Base-by-base conservation (phyloP, 2,329 filamentous ascomycete species). In the Monilinia laxa region DNA sequence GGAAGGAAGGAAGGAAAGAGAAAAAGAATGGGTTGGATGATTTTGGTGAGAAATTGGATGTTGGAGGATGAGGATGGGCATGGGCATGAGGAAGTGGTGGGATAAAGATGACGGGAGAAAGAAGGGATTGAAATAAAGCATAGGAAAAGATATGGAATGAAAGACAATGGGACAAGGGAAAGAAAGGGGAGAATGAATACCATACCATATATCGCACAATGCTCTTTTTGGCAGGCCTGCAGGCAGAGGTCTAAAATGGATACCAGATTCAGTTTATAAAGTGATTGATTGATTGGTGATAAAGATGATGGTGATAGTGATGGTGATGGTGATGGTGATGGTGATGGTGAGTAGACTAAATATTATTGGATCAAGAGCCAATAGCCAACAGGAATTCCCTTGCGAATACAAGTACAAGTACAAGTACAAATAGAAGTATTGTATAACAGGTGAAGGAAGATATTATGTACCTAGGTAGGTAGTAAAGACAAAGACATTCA, bases 231-330 rank as follows among this genome's bases (percentile, higher is more conserved):
- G 57, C 57, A 59, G 57, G 25, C 11, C 25, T 59, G 42, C 28
- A 59, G 31, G 51, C 35, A 54, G 31, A 54, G 38, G 59, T 54
- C 25, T 31, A 31, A 54, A 25, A 63, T 54, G 59, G 59, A 63
- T 63, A 54, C 47, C 59, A 62, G 14, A 62, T 62, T 40, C 53
- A 40, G 47, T n/a, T 54, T 40, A 52, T 63, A 18, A 52, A 38
- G 47, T 10, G 38, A 40, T 40, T 14, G 38, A 40, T 40, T 40
- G 38, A 40, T 12, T 14, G 38, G 14, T 40, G 10, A 40, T 12
- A 14, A 35, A 7, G 31, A 9, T 35, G 5, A 35, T 35, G 31
- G 31, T 35, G 31, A 6, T 35, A 4, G 28, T 28, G 28, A 28
- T 28, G 4, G 3, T 28, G 28, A 35, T 35, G 28, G n/a, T n/a